Percentiles rank a stretch among this genome's conserved stretches.
phyloP scores from a whole-genome alignment of 306 rosid genomes.

The Betula pendula region DNA sequence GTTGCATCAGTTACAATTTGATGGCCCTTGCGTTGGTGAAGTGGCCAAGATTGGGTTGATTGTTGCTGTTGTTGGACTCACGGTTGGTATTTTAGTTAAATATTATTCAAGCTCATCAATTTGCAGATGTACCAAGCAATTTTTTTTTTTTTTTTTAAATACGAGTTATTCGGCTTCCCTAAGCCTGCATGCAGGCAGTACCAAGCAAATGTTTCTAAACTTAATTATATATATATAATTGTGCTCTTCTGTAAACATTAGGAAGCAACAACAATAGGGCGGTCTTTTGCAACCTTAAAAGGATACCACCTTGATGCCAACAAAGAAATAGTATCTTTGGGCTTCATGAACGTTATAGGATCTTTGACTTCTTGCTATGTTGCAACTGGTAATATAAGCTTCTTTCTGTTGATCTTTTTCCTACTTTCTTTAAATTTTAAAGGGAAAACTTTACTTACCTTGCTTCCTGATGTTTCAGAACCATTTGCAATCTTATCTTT shows the following conservation, averaged over 20 bases:
- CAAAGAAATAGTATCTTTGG: constrained; percentile 83
- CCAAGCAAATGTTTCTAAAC: neutral
- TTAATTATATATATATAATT: neutral
- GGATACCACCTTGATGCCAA: constrained; percentile 81
- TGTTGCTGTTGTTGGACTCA: constrained; percentile 69
- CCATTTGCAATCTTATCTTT: no score
- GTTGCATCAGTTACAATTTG: constrained; percentile 49
- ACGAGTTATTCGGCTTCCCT: no score
- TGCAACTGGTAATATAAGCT: constrained; percentile 63
- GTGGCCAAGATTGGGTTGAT: constrained; percentile 62
- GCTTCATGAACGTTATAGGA: constrained; percentile 77
- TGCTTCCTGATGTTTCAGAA: no score
- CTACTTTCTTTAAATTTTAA: no score
- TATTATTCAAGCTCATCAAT: no score
- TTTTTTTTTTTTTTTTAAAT: no score
- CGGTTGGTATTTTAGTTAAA: constrained; percentile 39
- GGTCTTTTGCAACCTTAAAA: constrained; percentile 75
- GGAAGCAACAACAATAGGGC: constrained; percentile 89
- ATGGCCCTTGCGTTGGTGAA: constrained; percentile 44
- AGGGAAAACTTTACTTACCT: no score
- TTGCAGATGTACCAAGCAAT: neutral
- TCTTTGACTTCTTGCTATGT: constrained; percentile 88
- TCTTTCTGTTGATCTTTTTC: neutral
- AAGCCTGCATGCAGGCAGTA: no score
- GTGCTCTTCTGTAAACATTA: constrained; percentile 19